Base-by-base conservation (phyloP, 352 stramenopile species). In the Phytophthora idaei region DNA sequence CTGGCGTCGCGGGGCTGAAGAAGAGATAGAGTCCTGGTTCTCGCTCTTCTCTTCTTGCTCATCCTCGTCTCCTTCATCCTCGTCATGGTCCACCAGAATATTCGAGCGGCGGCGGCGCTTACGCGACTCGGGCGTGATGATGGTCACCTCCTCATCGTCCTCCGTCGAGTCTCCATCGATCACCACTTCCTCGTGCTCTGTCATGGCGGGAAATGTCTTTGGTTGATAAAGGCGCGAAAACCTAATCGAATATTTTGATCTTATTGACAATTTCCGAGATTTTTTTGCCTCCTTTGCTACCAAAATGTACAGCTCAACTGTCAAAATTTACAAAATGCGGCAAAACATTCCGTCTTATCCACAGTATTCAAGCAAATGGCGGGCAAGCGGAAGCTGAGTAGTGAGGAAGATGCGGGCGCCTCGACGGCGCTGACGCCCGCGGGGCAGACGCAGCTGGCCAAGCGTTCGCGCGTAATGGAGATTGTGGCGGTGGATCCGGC, bases 91-190 rank as follows among this genome's bases (percentile, higher is more conserved):
- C 36, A 73, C 57, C 46, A 86, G 52, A 54, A 90, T 81, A 25
- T 80, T 68, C 37, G 83, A 89, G 53, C 66, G 71, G 31, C 83
- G 81, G 15, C 74, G 72, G 31, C 83, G 83, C 66, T 92, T 92
- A 55, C 85, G 84, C 34, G 72, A 77, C 58, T 83, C 69, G n/a
- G 81, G 80, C 17, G 75, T 81, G 37, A 90, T 63, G 48, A 92
- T 79, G 57, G 76, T 58, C 44, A 90, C 74, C 6, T 81, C 78
- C 12, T 79, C 73, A 1, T 88, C 83, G 7, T 87, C 82, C 9
- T 90, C 74, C 2, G 80, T 81, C 47, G 80, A 89, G 60, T 93
- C 80, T 50, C 74, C 78, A 36, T 93, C 83, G 68, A 90, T 93
- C 69, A 90, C 73, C 59, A 91, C 81, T 77, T 93, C 82, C 29